Evolutionary conservation across 805 yeast species (phyloP).

Genomic region (Peterozyma xylosa): DNA sequence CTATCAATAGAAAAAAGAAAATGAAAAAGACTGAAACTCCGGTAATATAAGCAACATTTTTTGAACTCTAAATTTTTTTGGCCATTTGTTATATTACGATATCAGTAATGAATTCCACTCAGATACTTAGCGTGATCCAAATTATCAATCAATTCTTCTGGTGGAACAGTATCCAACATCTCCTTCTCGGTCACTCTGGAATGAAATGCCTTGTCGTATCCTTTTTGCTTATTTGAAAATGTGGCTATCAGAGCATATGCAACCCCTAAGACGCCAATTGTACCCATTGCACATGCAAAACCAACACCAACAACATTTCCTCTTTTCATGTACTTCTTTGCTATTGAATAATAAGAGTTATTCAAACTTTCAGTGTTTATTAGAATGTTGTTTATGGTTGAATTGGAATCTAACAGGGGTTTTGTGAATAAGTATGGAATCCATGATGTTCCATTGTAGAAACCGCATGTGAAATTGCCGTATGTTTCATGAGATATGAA

Average conservation of each 20-base stretch:
- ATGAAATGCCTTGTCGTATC: slow-evolving; percentile 34
- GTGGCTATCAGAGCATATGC: slow-evolving; percentile 31
- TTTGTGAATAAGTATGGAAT: slow-evolving; percentile 50
- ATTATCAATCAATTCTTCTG: slow-evolving; percentile 33
- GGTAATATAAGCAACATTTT: no score
- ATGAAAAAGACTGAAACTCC: no score
- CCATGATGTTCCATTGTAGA: slow-evolving; percentile 64
- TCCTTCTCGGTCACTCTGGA: slow-evolving; percentile 55
- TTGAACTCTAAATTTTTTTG: no score
- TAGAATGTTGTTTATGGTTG: slow-evolving; percentile 22
- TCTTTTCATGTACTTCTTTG: slow-evolving; percentile 24
- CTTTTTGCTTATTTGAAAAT: slow-evolving; percentile 25
- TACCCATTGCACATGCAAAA: slow-evolving; percentile 57
- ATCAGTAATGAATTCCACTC: no score
- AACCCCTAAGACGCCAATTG: slow-evolving; percentile 30
- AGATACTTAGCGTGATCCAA: slow-evolving; percentile 8
- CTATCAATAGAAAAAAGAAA: no score
- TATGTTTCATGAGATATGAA: slow-evolving; percentile 34
- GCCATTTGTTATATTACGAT: no score
- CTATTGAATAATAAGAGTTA: slow-evolving; percentile 1
- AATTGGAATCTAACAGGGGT: slow-evolving; percentile 15
- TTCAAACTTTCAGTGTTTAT: slow-evolving; percentile 23
- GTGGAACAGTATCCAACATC: slow-evolving; percentile 58
- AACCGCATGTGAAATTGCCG: slow-evolving; percentile 55
- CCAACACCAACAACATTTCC: slow-evolving; percentile 68